A percentile compares a stretch with the other conserved stretches of the same genome.
These are phyloP conservation scores for Paramecium bursaria DNA, from an alignment of 73 alveolate genomes.

Conservation along the genomic window DNA sequence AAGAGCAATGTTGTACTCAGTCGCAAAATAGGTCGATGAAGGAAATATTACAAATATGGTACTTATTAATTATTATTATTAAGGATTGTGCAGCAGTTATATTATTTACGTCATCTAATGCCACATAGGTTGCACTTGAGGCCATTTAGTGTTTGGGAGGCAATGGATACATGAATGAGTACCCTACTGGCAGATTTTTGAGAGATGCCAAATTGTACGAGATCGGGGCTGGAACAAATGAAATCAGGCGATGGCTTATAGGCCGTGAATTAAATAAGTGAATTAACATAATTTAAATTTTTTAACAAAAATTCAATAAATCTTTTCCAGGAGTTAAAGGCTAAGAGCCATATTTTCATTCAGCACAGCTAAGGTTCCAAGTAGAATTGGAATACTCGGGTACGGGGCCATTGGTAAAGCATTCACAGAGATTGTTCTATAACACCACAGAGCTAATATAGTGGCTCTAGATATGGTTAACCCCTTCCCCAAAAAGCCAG, in stretches of 20 bases:
- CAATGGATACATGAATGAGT: constrained; percentile 88
- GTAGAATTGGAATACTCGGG: constrained; percentile 26
- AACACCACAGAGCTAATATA: constrained; percentile 18
- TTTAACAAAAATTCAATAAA: no score
- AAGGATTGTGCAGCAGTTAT: constrained; percentile 85
- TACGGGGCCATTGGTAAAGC: constrained; percentile 59
- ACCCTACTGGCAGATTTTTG: constrained; percentile 83
- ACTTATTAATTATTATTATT: neutral
- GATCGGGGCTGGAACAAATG: constrained; percentile 95
- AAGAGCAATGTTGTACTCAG: constrained; percentile 80
- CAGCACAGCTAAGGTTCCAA: no score
- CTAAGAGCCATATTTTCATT: no score
- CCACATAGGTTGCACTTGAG: constrained; percentile 78
- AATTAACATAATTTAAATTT: neutral
- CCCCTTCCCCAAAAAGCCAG: constrained; percentile 4
- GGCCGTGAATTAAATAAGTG: constrained; percentile 59
- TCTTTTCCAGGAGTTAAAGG: no score
- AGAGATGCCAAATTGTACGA: constrained; percentile 96
- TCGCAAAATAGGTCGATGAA: constrained; percentile 77
- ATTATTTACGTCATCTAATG: constrained; percentile 73
- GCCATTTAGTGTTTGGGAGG: constrained; percentile 86
- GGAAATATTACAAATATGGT: constrained; percentile 74
- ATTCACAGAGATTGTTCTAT: constrained; percentile 24
- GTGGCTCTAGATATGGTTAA: constrained; percentile 47
- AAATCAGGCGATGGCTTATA: constrained; percentile 75